phyloP scores from a whole-genome alignment of 352 stramenopile species.

The Halophytophthora batemanensis region DNA sequence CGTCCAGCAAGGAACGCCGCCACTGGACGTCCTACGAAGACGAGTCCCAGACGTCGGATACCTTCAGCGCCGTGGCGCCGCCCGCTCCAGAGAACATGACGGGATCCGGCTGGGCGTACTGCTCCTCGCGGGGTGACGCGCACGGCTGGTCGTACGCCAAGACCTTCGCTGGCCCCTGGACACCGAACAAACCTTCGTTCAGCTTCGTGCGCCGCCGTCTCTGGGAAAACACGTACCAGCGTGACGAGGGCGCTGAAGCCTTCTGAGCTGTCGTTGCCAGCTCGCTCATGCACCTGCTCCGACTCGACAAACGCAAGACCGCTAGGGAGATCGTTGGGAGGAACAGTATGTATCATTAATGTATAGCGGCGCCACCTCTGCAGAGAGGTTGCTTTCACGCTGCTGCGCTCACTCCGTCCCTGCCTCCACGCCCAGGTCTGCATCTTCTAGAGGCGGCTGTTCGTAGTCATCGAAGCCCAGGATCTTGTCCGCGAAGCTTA shows the following conservation, averaged over 20 bases:
- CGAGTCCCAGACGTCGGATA: constrained; percentile 27
- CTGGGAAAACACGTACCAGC: constrained; percentile 66
- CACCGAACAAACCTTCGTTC: constrained; percentile 41
- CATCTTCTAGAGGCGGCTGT: constrained; percentile 8
- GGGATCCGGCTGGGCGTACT: constrained; percentile 53
- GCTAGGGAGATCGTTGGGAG: too few relatives aligned
- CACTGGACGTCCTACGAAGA: constrained; percentile 62
- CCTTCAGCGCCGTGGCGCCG: constrained; percentile 45
- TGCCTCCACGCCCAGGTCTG: background rate
- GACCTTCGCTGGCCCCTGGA: constrained; percentile 58
- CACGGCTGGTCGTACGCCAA: constrained; percentile 69
- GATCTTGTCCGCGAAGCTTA: constrained; percentile 80
- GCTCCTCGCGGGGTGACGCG: constrained; percentile 39
- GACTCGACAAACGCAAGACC: too few relatives aligned
- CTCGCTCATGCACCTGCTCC: too few relatives aligned
- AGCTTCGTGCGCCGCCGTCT: constrained; percentile 63
- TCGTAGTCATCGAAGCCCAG: constrained; percentile 89
- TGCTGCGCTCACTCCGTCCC: background rate
- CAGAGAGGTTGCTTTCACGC: too few relatives aligned
- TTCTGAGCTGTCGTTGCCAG: constrained; percentile 15
- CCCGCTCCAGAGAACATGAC: constrained; percentile 32
- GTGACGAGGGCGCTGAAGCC: constrained; percentile 5
- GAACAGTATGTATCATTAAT: too few relatives aligned
- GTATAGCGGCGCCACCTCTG: background rate
- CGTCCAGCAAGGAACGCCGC: constrained; percentile 38